Conservation (phyloP, 768 basidiomycete species). For the Boletus eberwhitei region DNA sequence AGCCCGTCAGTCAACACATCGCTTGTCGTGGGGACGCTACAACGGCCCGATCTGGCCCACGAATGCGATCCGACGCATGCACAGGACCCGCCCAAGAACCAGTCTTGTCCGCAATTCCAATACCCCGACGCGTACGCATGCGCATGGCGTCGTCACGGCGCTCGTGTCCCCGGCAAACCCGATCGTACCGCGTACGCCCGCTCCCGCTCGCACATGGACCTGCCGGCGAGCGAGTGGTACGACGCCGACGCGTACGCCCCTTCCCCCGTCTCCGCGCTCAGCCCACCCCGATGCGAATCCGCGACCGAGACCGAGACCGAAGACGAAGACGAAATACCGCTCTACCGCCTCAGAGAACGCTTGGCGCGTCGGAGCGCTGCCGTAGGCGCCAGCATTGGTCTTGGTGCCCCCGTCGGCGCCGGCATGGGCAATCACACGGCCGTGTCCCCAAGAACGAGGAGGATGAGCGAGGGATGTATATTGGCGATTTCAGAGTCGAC, state of each 20-base stretch:
- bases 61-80: not conserved
- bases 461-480: slow-evolving; percentile 22
- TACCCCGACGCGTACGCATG: slow-evolving; percentile 10
- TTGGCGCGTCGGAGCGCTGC: not conserved
- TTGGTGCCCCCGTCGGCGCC: not conserved
- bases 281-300: slow-evolving; percentile 12
- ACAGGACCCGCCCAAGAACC: not conserved
- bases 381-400: not conserved
- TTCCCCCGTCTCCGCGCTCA: slow-evolving; percentile 17
- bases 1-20: slow-evolving; percentile 1
- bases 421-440: not conserved
- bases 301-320: slow-evolving; percentile 4
- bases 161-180: slow-evolving; percentile 17
- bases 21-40: not conserved
- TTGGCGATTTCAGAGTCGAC: slow-evolving; percentile 12
- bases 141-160: slow-evolving; percentile 16
- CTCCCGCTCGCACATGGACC: slow-evolving; percentile 10
- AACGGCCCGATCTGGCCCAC: not conserved
- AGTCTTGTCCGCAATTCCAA: slow-evolving; percentile 5
- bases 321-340: slow-evolving; percentile 18
- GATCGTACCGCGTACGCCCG: not conserved
- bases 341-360: slow-evolving; percentile 10
- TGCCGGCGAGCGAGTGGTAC: slow-evolving; percentile 11
- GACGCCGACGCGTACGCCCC: slow-evolving; percentile 5
- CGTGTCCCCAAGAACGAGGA: slow-evolving; percentile 3